Base-by-base conservation (phyloP, 129 eudicot species). In the Saussurea involucrata region DNA sequence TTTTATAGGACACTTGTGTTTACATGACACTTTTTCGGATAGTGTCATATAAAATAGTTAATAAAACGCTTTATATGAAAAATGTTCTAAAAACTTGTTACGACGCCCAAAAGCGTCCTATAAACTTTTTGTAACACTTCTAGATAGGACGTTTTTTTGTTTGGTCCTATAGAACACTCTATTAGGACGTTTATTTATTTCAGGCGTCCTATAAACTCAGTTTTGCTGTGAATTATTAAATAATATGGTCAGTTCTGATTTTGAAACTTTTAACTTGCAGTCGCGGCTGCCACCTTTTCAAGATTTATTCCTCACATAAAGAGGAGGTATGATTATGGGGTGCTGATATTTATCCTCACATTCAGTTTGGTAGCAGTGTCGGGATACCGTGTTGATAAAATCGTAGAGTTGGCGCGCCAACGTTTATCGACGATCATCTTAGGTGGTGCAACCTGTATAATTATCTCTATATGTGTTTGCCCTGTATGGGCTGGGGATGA, bases 401-500 rank as follows among this genome's bases (percentile, higher is more conserved):
- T 93, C 17, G 1, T 93, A 4, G 91, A 88, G 17, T 11, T 90
- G 69, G 91, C 92, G 1, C 83, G 79, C 24, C 81, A 80, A 63
- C 84, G 98, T 60, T 57, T 93, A 24, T 87, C 82, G 4, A 90
- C 98, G 2, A 76, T 93, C 34, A 37, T 87, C 65, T 75, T 90
- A 4, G 98, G 98, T 49, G 92, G 78, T 6, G 75, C 79, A 4
- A 75, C 85, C 2, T 84, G 91, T 58, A 80, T 88, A 13, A 60
- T 88, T 28, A 71, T 93, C 13, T 90, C 87, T 25, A 44, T 87
- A 57, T 72, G 76, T 8, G 76, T 90, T 4, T 88, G 79, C 46
- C 98, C 98, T 0, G 91, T 90, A 5, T 93, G 97, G 97, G 96
- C 98, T 15, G 98, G 98, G 17, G 86, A 85, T 63, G 97, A 93